Conservation (phyloP, 208 protist genomes). For the Trypanosoma caninum region DNA sequence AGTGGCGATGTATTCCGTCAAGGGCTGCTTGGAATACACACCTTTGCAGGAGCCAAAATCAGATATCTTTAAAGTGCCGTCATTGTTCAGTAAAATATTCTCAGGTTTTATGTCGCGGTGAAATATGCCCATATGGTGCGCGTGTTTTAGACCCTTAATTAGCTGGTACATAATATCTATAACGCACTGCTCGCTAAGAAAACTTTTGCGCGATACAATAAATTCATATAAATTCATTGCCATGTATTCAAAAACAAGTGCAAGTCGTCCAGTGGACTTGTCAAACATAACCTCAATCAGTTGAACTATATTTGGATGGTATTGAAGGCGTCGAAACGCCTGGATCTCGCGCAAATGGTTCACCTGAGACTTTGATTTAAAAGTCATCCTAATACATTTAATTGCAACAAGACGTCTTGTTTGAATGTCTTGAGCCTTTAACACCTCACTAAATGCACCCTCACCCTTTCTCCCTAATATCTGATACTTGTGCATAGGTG, state of each 20-base stretch:
- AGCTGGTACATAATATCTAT: conserved; percentile 89
- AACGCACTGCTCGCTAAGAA: conserved; percentile 83
- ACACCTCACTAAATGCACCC: conserved; percentile 97
- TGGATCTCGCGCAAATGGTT: conserved; percentile 98
- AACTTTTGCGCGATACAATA: conserved; percentile 88
- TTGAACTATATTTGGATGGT: conserved; percentile 95
- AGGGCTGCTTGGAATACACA: conserved; percentile 66
- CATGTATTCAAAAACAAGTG: conserved; percentile 97
- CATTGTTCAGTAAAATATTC: conserved; percentile 94
- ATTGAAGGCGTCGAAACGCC: conserved; percentile 86
- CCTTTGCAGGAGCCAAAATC: conserved; percentile 92
- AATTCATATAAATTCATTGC: conserved; percentile 98
- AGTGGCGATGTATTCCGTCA: conserved; percentile 93
- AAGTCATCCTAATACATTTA: conserved; percentile 97
- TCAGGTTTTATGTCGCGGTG: conserved; percentile 98
- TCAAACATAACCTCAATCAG: conserved; percentile 96
- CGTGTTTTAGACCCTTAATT: conserved; percentile 90
- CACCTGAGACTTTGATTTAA: conserved; percentile 92
- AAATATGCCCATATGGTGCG: conserved; percentile 90
- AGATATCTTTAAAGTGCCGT: conserved; percentile 80
- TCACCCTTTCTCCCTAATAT: conserved; percentile 96
- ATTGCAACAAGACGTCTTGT: conserved; percentile 93
- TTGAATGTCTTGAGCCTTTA: conserved; percentile 93
- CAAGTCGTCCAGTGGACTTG: conserved; percentile 85
- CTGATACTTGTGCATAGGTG: conserved; percentile 89